These are phyloP conservation scores for Silene coronaria DNA, from an alignment of 179 eudicot genomes.

Conservation along the genomic window DNA sequence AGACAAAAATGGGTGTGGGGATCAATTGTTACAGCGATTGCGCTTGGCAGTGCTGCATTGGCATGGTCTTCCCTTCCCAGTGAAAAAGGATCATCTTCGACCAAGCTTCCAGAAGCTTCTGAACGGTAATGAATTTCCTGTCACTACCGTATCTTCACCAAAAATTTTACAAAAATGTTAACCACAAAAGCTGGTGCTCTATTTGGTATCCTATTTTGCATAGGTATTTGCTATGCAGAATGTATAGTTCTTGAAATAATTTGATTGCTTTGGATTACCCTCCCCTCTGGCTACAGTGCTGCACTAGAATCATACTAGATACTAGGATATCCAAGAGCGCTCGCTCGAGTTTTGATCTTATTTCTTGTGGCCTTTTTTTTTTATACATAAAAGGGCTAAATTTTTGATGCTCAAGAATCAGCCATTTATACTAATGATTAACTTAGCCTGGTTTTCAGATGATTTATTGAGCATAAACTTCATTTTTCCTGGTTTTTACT, in stretches of 20 bases:
- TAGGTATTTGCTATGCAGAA: constrained; percentile 28
- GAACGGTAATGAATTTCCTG: constrained; percentile 32
- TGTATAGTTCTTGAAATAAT: constrained; percentile 35
- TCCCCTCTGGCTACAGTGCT: no score
- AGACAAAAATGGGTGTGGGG: constrained; percentile 81
- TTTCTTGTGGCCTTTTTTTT: no score
- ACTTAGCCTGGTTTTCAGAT: no score
- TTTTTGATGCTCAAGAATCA: no score
- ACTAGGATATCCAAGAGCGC: no score
- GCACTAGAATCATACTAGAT: no score
- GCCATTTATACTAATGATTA: no score
- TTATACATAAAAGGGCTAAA: no score
- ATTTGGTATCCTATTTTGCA: constrained; percentile 18
- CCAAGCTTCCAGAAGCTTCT: constrained; percentile 23
- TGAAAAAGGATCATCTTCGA: constrained; percentile 51
- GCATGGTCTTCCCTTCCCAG: constrained; percentile 75
- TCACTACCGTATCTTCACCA: constrained; percentile 4
- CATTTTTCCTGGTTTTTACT: no score
- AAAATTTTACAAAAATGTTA: no score
- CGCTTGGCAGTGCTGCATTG: constrained; percentile 63
- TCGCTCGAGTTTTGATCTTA: no score
- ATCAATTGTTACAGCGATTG: constrained; percentile 55
- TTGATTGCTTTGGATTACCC: neutral
- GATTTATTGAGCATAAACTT: no score
- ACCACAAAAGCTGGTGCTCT: constrained; percentile 22